Base-by-base conservation (phyloP, 2,329 filamentous ascomycete genomes). In the Pseudogymnoascus sp. region DNA sequence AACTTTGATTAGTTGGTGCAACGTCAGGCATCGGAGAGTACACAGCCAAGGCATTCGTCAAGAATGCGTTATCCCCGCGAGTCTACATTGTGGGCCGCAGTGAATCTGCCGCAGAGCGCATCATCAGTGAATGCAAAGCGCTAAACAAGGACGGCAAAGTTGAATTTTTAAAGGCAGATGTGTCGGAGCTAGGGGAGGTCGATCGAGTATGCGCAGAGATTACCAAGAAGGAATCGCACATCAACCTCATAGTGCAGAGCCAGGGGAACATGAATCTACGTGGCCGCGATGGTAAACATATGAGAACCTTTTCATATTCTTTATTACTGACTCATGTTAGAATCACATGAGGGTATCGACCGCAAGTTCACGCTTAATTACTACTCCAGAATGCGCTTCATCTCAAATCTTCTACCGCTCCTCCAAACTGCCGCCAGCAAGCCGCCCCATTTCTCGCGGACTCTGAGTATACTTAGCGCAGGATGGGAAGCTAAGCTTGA, bases 371-470 rank as follows among this genome's bases (percentile, higher is more conserved):
- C 66, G 11, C 59, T 70, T 4, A 70, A 75, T 18, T 81, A 80
- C 71, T 86, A 86, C 71, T 76, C 79, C 4, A 83, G 84, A 18
- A 76, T 80, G 64, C 81, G 81, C 38, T 81, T 86, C 66, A 75
- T 80, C 11, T 62, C 76, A 47, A 83, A 84, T 60, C 76, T 88
- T 0, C 77, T 86, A 7, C 83, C 84, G 0, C 74, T 79, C 0
- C 74, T 88, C 2, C 62, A 57, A 43, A 63, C 59, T 12, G 67
- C 67, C 18, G 64, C 60, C 22, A 59, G 60, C 8, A 68, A 68
- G n/a, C 76, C 81, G 0, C 66, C 74, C 0, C 64, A 72, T 4
- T 74, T 84, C 22, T 76, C 79, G 0, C 79, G 83, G 7, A 79
- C 84, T 7, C 75, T 85, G 22, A 78, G 73, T n/a, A 76, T 85